Evolutionary conservation across 1,284 basidiomycete genomes (phyloP).

Genomic region (Trametes polyzona): DNA sequence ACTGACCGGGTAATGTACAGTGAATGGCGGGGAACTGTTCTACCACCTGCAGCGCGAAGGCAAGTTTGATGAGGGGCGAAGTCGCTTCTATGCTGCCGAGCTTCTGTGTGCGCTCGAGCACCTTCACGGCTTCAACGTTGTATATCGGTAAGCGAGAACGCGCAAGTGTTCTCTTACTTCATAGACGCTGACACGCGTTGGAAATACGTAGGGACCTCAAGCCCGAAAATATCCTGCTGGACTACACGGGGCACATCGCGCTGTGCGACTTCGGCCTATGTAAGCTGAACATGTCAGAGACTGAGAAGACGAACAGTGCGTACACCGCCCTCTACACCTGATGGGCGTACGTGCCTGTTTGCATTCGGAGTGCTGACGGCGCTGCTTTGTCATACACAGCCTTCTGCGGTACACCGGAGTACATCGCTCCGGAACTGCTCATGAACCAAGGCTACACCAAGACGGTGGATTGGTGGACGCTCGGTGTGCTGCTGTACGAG

Average conservation of each 20-base stretch:
- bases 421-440: slow-evolving; percentile 94
- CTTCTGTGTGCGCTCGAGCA: slow-evolving; percentile 95
- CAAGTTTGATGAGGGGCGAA: slow-evolving; percentile 92
- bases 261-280: slow-evolving; percentile 99
- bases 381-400: slow-evolving; percentile 50
- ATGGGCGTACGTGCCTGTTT: neutral
- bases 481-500: slow-evolving; percentile 96
- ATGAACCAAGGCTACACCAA: slow-evolving; percentile 98
- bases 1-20: slow-evolving; percentile 40
- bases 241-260: slow-evolving; percentile 98
- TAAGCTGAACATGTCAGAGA: slow-evolving; percentile 98
- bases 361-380: slow-evolving; percentile 5
- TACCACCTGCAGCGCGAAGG: slow-evolving; percentile 98
- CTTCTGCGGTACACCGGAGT: slow-evolving; percentile 99
- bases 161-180: neutral
- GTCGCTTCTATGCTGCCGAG: slow-evolving; percentile 97
- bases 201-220: slow-evolving; percentile 81
- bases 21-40: slow-evolving; percentile 98
- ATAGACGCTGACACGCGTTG: neutral
- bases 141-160: slow-evolving; percentile 78
- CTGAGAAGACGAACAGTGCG: slow-evolving; percentile 96
- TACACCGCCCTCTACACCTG: slow-evolving; percentile 13
- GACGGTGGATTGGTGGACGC: slow-evolving; percentile 99
- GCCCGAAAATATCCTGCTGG: slow-evolving; percentile 96
- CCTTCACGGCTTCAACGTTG: slow-evolving; percentile 96